Evolutionary conservation across 192 early-diverging fungal genomes (phyloP).

Genomic region (Linnemannia elongata): DNA sequence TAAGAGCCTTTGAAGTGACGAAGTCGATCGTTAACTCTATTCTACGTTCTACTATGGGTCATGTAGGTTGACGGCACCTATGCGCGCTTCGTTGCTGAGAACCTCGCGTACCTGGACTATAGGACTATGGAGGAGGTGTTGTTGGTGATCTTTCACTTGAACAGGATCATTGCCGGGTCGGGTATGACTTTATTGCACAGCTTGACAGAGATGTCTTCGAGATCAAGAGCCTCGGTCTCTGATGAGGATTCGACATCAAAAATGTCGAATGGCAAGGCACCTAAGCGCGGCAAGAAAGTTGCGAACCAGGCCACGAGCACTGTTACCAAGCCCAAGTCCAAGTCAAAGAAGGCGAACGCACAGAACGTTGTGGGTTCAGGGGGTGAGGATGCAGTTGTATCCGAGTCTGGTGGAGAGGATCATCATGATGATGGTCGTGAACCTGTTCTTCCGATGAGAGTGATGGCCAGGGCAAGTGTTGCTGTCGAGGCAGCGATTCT

Average conservation of each 20-base stretch:
- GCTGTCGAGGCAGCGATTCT: slow-evolving; percentile 23
- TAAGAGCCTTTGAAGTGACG: slow-evolving; percentile 14
- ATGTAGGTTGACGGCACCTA: slow-evolving; percentile 67
- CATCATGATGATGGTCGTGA: slow-evolving; percentile 2
- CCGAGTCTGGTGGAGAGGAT: neutral
- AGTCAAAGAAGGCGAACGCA: neutral
- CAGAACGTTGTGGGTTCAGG: no score
- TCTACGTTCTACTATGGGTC: neutral
- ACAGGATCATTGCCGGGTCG: slow-evolving; percentile 78
- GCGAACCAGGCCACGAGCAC: neutral
- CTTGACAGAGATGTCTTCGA: slow-evolving; percentile 9
- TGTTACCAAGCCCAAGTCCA: neutral
- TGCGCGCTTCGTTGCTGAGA: slow-evolving; percentile 86
- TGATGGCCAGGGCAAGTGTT: slow-evolving; percentile 31
- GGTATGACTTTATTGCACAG: slow-evolving; percentile 63
- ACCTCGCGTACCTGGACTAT: slow-evolving; percentile 83
- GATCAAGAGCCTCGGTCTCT: neutral
- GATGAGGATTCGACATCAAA: neutral
- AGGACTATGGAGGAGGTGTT: slow-evolving; percentile 87
- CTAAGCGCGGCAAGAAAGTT: neutral
- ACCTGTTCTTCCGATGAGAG: neutral
- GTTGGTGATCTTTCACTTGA: slow-evolving; percentile 78
- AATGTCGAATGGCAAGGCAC: neutral
- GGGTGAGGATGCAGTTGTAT: neutral
- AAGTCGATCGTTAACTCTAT: slow-evolving; percentile 10